Evolutionary conservation across 768 basidiomycete genomes (phyloP).

Genomic region (Asterophora parasitica): DNA sequence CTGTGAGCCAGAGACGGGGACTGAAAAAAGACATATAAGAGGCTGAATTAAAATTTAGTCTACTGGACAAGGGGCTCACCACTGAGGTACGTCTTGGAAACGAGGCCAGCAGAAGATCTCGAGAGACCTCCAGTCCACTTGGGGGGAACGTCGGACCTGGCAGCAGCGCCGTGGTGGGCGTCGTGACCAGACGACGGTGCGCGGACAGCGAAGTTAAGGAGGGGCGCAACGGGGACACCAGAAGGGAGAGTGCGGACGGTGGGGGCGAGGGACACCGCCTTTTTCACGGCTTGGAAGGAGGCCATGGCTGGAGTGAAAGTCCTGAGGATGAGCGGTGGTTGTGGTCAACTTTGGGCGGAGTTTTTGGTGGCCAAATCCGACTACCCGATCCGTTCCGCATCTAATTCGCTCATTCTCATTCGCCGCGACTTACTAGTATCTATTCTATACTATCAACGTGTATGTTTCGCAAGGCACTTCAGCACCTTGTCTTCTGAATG

Average conservation of each 20-base stretch:
- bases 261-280: slow-evolving; percentile 75
- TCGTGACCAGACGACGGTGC: slow-evolving; percentile 56
- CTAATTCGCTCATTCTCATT: not conserved
- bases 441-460: not conserved
- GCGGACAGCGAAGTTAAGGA: slow-evolving; percentile 68
- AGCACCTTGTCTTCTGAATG: slow-evolving; percentile 58
- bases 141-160: slow-evolving; percentile 60
- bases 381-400: slow-evolving; percentile 41
- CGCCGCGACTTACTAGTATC: too few species aligned
- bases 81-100: slow-evolving; percentile 58
- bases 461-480: slow-evolving; percentile 42
- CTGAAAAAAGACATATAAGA: slow-evolving; percentile 25
- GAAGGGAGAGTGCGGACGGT: slow-evolving; percentile 75
- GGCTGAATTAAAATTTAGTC: not conserved
- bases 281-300: slow-evolving; percentile 71
- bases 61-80: slow-evolving; percentile 40
- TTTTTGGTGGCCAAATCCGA: slow-evolving; percentile 25
- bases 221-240: slow-evolving; percentile 74
- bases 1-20: slow-evolving; percentile 47
- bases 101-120: slow-evolving; percentile 47
- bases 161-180: slow-evolving; percentile 45
- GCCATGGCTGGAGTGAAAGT: slow-evolving; percentile 48
- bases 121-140: slow-evolving; percentile 59
- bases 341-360: slow-evolving; percentile 26
- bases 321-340: slow-evolving; percentile 19